phyloP scores from a whole-genome alignment of 176 grass and related monocot genomes.

The Poa pratensis region DNA sequence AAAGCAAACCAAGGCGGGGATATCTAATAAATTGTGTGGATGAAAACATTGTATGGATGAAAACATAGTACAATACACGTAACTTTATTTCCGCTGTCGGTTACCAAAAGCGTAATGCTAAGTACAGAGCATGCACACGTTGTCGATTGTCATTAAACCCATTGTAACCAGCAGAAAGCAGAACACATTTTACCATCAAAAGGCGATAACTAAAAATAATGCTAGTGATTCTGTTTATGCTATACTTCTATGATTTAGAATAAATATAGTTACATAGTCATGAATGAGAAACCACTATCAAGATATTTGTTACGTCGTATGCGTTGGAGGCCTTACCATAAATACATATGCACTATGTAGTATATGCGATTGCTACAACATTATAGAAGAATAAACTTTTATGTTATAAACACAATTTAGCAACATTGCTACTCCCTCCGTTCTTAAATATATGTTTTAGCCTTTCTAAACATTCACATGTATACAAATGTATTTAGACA shows the following conservation, averaged over 20 bases:
- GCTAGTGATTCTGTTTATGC: neutral
- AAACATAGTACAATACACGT: too few species aligned
- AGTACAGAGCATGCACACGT: neutral
- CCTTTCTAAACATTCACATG: too few species aligned
- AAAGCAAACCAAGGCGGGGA: neutral
- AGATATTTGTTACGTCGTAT: neutral
- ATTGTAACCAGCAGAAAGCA: too few species aligned
- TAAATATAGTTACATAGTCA: neutral
- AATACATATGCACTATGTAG: neutral
- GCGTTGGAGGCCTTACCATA: neutral
- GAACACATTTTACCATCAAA: too few species aligned
- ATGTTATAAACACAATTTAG: neutral
- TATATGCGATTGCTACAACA: neutral
- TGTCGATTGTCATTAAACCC: neutral
- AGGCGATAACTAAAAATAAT: neutral
- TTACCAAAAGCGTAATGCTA: neutral
- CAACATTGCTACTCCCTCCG: too few species aligned
- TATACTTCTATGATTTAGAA: neutral
- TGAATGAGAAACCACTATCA: neutral
- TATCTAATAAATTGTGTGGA: too few species aligned
- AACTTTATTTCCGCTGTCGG: too few species aligned
- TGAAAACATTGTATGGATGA: too few species aligned
- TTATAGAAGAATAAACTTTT: neutral
- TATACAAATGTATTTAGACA: too few species aligned
- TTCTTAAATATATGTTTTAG: too few species aligned